Base-by-base conservation (phyloP, 73 alveolate genomes). In the Paramecium pentaurelia region DNA sequence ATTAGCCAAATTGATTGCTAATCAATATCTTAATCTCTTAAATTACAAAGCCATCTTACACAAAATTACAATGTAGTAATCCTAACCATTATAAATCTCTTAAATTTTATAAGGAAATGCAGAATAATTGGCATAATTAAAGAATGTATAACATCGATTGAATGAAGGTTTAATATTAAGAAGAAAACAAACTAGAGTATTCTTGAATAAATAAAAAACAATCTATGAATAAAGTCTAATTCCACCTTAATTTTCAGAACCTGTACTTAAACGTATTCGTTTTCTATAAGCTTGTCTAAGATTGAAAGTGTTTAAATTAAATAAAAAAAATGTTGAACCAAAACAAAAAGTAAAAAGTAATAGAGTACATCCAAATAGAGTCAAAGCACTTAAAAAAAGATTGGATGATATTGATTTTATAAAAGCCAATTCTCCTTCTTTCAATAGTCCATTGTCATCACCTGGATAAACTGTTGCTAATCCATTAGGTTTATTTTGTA, bases 401-500 rank as follows among this genome's bases (percentile, higher is more conserved):
- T 38, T 73, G 14, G 87, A 73, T 73, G 87, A 73, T 14, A 73
- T 73, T 14, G 60, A 73, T 37, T 73, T 73, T 36, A 37, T 37
- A 1, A 73, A 73, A n/a, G 60, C 60, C 42, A 73, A 73, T 34
- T 73, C 87, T 20, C 60, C 87, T 6, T 73, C 58, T 22, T 37
- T 4, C 4, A 30, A 36, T 20, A 73, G 60, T 73, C 87, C 87
- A 36, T 9, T 73, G 4, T 73, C 60, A 0, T 73, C 60, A 2
- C 60, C 60, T 36, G 60, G 47, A 44, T 7, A 40, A 44, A 54
- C 47, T 28, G 75, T 47, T 42, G n/a, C 9, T 30, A 49, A 44
- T 7, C 91, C 91, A 3, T 42, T 80, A 37, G 91, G 77, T 22
- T 80, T 80, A 64, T 80, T 80, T 80, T 32, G 91, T 27, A 80